Evolutionary conservation across 2,329 filamentous ascomycete species (phyloP).

Genomic region (Stemphylium vesicarium): DNA sequence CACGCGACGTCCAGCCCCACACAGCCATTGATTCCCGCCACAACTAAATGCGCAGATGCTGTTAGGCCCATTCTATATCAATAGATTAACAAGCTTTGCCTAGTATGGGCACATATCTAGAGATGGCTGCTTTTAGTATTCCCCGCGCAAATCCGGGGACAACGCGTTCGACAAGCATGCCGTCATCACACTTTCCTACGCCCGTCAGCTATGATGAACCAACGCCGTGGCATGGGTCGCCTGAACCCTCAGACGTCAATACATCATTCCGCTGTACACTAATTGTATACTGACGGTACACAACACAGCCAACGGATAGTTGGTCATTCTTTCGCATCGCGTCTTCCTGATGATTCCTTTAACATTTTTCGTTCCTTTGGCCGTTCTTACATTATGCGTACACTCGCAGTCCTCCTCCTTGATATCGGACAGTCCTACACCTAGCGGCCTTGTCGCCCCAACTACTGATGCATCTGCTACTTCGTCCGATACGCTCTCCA

Average conservation of each 20-base stretch:
- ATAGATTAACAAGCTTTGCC: neutral
- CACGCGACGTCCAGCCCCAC: neutral
- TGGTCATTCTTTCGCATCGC: constrained; percentile 16
- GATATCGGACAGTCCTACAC: constrained; percentile 7
- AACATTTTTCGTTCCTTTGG: constrained; percentile 13
- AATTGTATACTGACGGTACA: neutral
- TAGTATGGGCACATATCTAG: constrained; percentile 5
- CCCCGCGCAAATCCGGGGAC: constrained; percentile 21
- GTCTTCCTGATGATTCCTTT: constrained; percentile 22
- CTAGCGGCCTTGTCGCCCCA: constrained; percentile 16
- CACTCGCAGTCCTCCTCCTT: constrained; percentile 23
- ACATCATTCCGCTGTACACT: neutral
- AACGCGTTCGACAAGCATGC: constrained; percentile 20
- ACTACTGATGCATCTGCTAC: neutral
- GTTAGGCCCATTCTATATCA: neutral
- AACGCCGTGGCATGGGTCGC: neutral
- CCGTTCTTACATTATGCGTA: constrained; percentile 8
- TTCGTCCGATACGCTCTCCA: neutral
- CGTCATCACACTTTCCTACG: constrained; percentile 24
- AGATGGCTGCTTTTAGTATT: constrained; percentile 9
- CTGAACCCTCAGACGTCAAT: neutral
- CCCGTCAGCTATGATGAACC: constrained; percentile 1
- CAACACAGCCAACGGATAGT: neutral
- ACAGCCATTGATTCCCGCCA: neutral
- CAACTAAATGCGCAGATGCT: neutral